Evolutionary conservation across 139 green algal genomes (phyloP).

Genomic region (Chlorella sp.): DNA sequence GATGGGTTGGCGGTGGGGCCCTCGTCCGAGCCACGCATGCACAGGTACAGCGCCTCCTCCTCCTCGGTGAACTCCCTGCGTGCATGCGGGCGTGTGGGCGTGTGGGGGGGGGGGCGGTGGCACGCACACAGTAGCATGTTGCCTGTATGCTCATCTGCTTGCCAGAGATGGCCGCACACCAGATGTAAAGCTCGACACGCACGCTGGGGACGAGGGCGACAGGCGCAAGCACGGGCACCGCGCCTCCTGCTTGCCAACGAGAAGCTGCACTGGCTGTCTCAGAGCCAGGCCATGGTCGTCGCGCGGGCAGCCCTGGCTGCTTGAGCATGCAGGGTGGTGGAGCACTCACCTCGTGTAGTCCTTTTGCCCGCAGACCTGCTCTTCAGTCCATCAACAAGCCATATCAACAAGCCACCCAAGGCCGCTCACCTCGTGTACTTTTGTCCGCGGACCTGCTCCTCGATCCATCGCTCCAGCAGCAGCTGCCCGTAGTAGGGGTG

Average conservation of each 20-base stretch:
- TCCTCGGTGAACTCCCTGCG: conserved; percentile 1
- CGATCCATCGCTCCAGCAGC: conserved; percentile 18
- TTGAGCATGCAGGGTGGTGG: neutral
- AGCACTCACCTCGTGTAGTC: conserved; percentile 7
- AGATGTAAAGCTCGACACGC: neutral
- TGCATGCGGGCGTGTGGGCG: neutral
- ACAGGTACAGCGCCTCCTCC: neutral
- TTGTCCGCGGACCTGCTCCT: conserved; percentile 1
- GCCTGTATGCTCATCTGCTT: neutral
- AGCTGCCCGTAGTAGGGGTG: conserved; percentile 28
- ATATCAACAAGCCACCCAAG: neutral
- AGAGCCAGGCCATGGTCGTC: neutral
- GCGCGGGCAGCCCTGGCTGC: neutral
- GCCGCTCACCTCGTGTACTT: conserved; percentile 5
- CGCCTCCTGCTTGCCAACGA: neutral
- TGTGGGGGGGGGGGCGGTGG: neutral
- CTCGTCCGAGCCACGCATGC: neutral
- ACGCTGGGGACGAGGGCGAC: neutral
- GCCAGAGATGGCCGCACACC: neutral
- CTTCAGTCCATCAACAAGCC: conserved; percentile 8
- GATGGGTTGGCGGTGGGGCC: no score
- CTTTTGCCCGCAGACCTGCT: neutral
- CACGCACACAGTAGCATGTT: neutral
- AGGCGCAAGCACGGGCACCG: neutral
- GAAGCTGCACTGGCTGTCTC: neutral